These are phyloP conservation scores for Lodderomyces beijingensis DNA, from an alignment of 1,139 yeast species.

Conservation along the genomic window DNA sequence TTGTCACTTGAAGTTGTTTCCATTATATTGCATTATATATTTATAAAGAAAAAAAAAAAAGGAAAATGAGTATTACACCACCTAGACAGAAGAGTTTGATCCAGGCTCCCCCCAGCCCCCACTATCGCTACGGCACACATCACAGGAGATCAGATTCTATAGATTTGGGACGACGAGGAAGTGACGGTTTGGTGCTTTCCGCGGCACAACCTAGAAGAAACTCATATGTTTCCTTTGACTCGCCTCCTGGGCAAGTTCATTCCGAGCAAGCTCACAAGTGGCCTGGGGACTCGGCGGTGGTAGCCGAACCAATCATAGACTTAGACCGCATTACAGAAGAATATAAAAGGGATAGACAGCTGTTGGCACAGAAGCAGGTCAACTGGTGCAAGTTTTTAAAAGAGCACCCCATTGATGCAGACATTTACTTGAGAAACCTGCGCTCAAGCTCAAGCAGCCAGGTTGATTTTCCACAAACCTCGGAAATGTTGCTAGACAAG, in stretches of 20 bases:
- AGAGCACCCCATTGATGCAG: constrained; percentile 4
- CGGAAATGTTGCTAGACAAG: constrained; percentile 9
- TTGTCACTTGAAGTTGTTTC: too few relatives aligned
- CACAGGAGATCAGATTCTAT: constrained; percentile 12
- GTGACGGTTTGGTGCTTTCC: constrained; percentile 7
- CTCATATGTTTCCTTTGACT: neutral
- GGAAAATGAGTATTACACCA: too few relatives aligned
- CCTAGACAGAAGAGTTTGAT: neutral
- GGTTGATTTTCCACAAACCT: constrained; percentile 9
- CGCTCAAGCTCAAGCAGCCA: neutral
- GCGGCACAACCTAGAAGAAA: constrained; percentile 1
- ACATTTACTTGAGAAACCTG: neutral
- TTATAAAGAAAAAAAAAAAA: too few relatives aligned
- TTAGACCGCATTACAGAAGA: constrained; percentile 18
- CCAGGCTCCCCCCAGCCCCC: constrained; percentile 1
- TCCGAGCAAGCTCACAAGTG: neutral
- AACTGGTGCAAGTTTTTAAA: constrained; percentile 9
- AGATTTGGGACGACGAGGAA: constrained; percentile 9
- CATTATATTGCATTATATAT: too few relatives aligned
- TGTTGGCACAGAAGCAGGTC: constrained; percentile 7
- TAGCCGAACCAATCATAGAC: constrained; percentile 13
- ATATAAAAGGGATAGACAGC: constrained; percentile 11
- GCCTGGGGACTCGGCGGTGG: constrained; percentile 1
- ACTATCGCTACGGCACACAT: constrained; percentile 3
- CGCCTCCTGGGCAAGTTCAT: constrained; percentile 1